These are phyloP conservation scores for Dipodascus albidus DNA, from an alignment of 805 yeast species.

Conservation along the genomic window DNA sequence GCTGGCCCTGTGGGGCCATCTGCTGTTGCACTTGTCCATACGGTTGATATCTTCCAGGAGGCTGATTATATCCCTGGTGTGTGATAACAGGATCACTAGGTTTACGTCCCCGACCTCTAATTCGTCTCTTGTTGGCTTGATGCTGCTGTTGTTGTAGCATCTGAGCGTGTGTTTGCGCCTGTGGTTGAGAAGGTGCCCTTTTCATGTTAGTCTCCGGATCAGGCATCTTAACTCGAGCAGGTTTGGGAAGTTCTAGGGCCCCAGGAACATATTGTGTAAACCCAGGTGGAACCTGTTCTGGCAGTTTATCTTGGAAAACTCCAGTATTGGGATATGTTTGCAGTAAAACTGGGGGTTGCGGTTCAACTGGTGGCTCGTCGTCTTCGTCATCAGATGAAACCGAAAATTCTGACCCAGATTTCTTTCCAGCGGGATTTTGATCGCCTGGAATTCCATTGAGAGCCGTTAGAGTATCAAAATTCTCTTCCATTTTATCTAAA, in stretches of 20 bases:
- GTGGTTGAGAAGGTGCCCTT: slow-evolving; percentile 2
- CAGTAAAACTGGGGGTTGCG: slow-evolving; percentile 1
- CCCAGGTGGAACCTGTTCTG: slow-evolving; percentile 4
- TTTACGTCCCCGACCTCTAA: background rate
- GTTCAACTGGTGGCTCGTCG: slow-evolving; percentile 2
- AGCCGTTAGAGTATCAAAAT: background rate
- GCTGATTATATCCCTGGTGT: slow-evolving; percentile 1
- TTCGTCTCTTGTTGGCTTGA: slow-evolving; percentile 3
- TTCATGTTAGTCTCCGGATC: slow-evolving; percentile 1
- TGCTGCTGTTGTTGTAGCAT: slow-evolving; percentile 33
- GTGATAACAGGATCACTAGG: background rate
- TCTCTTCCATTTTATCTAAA: background rate
- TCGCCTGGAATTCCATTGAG: background rate
- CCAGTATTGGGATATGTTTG: slow-evolving; percentile 2
- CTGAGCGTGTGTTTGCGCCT: slow-evolving; percentile 33
- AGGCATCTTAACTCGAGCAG: background rate
- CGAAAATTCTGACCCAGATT: background rate
- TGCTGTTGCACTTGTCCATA: slow-evolving; percentile 6
- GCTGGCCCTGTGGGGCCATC: slow-evolving; percentile 19
- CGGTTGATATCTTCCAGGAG: slow-evolving; percentile 4
- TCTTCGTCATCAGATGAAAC: slow-evolving; percentile 2
- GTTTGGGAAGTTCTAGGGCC: slow-evolving; percentile 2
- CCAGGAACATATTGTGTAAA: background rate
- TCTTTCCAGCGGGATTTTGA: too few species aligned
- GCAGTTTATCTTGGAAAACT: background rate